A percentile compares a stretch with the other conserved stretches of the same genome.
phyloP scores from a whole-genome alignment of 2,329 filamentous ascomycete genomes.

The Xylariaceae sp. region DNA sequence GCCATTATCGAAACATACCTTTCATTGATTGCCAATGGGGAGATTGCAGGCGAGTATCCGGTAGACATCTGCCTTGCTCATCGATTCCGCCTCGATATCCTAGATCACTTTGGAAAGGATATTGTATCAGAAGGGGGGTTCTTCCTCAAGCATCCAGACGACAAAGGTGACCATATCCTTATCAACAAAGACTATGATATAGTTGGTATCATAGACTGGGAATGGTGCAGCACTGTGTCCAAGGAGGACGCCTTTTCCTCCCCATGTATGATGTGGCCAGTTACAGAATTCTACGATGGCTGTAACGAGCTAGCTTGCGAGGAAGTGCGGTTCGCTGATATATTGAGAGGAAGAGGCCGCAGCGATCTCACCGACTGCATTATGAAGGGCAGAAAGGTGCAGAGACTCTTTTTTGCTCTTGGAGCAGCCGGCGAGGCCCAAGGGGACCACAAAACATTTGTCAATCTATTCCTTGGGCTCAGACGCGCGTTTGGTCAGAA shows the following conservation, averaged over 20 bases:
- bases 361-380: conserved; percentile 20
- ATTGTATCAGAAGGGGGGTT: conserved; percentile 21
- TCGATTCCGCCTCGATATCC: conserved; percentile 20
- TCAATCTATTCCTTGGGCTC: conserved; percentile 13
- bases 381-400: conserved; percentile 17
- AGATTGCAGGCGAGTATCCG: conserved; percentile 18
- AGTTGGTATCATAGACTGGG: conserved; percentile 41
- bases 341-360: conserved; percentile 21
- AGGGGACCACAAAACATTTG: conserved; percentile 6
- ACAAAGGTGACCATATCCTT: conserved; percentile 43
- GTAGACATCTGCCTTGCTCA: conserved; percentile 22
- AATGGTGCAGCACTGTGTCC: conserved; percentile 31
- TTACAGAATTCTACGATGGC: conserved; percentile 30
- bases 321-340: conserved; percentile 20
- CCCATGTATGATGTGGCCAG: conserved; percentile 33
- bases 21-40: conserved; percentile 23
- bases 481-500: conserved; percentile 11
- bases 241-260: conserved; percentile 30
- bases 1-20: conserved; percentile 20
- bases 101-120: conserved; percentile 16
- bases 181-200: conserved; percentile 36
- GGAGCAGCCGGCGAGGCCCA: conserved; percentile 5
- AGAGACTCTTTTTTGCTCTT: conserved; percentile 21
- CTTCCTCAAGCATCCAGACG: conserved; percentile 40
- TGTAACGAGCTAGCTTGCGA: conserved; percentile 24